phyloP scores from a whole-genome alignment of 1,284 basidiomycete species.

The Leccinum griseonigrum region DNA sequence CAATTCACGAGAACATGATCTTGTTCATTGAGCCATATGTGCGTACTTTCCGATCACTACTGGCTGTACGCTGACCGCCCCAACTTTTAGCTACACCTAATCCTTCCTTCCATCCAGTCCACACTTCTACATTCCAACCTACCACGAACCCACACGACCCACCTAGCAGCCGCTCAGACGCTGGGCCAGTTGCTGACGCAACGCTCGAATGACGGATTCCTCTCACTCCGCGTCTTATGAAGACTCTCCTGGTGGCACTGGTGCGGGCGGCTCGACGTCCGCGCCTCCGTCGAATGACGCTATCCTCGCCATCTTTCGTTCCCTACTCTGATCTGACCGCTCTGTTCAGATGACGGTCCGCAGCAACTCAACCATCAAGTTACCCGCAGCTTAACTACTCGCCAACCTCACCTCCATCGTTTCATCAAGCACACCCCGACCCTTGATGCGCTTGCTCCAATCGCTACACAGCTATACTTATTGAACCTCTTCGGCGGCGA shows the following conservation, averaged over 20 bases:
- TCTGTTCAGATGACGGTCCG: conserved; percentile 53
- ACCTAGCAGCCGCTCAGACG: conserved; percentile 77
- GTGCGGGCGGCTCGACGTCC: conserved; percentile 8
- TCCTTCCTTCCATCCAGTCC: conserved; percentile 90
- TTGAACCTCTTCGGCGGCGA: conserved; percentile 91
- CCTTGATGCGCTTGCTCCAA: too few relatives aligned
- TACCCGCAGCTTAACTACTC: conserved; percentile 62
- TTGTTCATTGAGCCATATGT: conserved; percentile 97
- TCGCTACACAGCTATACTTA: conserved; percentile 84
- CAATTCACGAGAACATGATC: conserved; percentile 79
- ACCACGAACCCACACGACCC: conserved; percentile 54
- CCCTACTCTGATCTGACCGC: conserved; percentile 12
- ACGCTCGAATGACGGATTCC: conserved; percentile 79
- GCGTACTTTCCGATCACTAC: conserved; percentile 35
- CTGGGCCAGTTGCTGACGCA: conserved; percentile 76
- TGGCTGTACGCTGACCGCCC: neutral
- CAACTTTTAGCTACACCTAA: conserved; percentile 81
- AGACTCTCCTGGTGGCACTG: conserved; percentile 87
- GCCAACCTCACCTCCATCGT: too few relatives aligned
- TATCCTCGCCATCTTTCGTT: conserved; percentile 5
- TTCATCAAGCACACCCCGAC: too few relatives aligned
- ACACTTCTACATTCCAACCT: conserved; percentile 86
- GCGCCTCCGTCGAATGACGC: conserved; percentile 33
- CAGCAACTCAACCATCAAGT: conserved; percentile 69
- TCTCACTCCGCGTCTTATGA: conserved; percentile 85